Evolutionary conservation across 2,329 filamentous ascomycete species (phyloP).

Genomic region (Colletotrichum sp.): DNA sequence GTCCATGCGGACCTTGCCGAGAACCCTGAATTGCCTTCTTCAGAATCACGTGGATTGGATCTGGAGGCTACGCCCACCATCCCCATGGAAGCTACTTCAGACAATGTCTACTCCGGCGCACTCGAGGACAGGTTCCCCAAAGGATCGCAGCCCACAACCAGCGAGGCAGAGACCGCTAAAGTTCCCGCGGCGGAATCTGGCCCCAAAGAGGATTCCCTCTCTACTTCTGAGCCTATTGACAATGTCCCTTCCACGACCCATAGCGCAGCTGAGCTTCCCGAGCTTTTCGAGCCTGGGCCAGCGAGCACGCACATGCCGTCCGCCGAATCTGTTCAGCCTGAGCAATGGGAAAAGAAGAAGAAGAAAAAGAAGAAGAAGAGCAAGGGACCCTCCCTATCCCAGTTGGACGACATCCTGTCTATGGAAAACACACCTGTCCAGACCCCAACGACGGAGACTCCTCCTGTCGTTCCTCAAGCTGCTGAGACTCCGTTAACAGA

Average conservation of each 20-base stretch:
- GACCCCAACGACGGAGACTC: not conserved
- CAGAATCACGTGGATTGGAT: not conserved
- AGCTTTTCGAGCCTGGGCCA: not conserved
- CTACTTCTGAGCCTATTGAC: not conserved
- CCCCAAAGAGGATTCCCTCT: not conserved
- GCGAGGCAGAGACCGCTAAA: not conserved
- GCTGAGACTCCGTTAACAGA: not conserved
- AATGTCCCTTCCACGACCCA: not conserved
- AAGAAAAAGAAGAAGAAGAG: slow-evolving; percentile 28
- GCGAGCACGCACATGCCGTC: not conserved
- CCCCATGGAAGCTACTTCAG: not conserved
- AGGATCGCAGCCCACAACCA: not conserved
- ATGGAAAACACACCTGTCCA: not conserved
- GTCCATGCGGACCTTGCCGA: not conserved
- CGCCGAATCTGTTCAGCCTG: slow-evolving; percentile 7
- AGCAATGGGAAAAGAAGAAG: slow-evolving; percentile 25
- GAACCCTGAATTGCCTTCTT: not conserved
- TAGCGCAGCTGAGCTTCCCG: not conserved
- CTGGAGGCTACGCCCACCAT: not conserved
- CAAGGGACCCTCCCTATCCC: not conserved
- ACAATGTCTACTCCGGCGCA: not conserved
- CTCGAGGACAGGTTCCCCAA: not conserved
- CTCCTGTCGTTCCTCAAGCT: not conserved
- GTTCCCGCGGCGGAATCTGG: not conserved
- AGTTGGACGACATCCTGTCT: not conserved